Conservation (phyloP, 164 flowering plant genomes). For the Aristolochia californica region DNA sequence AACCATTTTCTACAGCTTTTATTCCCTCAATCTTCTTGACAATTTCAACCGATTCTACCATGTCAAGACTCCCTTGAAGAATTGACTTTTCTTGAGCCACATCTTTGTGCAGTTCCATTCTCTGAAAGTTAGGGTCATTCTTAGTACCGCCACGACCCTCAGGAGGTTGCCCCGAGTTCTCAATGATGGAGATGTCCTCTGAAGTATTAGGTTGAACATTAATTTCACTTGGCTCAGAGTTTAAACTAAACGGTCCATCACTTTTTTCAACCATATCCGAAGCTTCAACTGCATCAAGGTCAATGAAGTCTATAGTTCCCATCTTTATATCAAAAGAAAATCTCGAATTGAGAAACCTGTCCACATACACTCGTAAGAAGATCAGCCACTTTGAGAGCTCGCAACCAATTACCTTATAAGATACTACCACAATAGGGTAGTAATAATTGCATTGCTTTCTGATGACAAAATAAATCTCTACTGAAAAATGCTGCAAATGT, state of each 20-base stretch:
- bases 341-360: not conserved
- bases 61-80: conserved; percentile 12
- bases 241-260: conserved; percentile 10
- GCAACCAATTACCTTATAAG: no score
- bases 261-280: conserved; percentile 18
- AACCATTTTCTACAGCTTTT: conserved; percentile 26
- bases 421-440: no score
- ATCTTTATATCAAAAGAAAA: conserved; percentile 15
- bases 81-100: conserved; percentile 9
- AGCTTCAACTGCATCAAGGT: conserved; percentile 19
- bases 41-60: conserved; percentile 15
- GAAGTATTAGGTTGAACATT: not conserved
- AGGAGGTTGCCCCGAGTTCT: conserved; percentile 8
- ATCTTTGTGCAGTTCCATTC: conserved; percentile 19
- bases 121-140: conserved; percentile 7
- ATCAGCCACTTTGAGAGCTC: not conserved
- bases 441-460: no score
- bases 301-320: conserved; percentile 39
- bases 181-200: conserved; percentile 8
- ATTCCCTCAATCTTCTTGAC: conserved; percentile 6
- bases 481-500: no score
- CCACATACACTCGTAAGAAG: not conserved
- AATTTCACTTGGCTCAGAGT: conserved; percentile 1
- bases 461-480: no score
- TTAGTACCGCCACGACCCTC: conserved; percentile 11